These are phyloP conservation scores for Mycena alexandri DNA, from an alignment of 768 basidiomycete genomes.

Conservation along the genomic window DNA sequence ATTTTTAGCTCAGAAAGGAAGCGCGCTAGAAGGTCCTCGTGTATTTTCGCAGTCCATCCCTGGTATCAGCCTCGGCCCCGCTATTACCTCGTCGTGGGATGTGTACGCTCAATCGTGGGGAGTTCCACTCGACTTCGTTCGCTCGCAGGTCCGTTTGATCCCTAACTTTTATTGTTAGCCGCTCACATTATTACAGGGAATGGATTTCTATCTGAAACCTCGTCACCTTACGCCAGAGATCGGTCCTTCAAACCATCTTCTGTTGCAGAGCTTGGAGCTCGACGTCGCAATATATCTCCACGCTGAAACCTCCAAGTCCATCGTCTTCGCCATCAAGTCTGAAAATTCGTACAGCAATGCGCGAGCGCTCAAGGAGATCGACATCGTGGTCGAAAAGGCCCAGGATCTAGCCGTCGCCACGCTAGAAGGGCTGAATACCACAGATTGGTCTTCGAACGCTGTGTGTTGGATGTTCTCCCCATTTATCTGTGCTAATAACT, in stretches of 20 bases:
- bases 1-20: constrained; percentile 34
- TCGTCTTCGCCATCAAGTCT: constrained; percentile 9
- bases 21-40: constrained; percentile 14
- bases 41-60: constrained; percentile 39
- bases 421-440: constrained; percentile 30
- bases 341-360: constrained; percentile 34
- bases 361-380: constrained; percentile 36
- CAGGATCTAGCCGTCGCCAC: constrained; percentile 27
- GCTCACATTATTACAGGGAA: constrained; percentile 54
- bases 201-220: constrained; percentile 62
- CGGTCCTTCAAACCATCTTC: constrained; percentile 46
- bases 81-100: constrained; percentile 29
- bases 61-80: constrained; percentile 10
- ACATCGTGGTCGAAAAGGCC: constrained; percentile 37
- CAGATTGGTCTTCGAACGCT: constrained; percentile 19
- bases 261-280: constrained; percentile 59
- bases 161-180: constrained; percentile 35
- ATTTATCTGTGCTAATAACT: background rate
- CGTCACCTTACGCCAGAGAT: constrained; percentile 42
- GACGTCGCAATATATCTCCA: constrained; percentile 56
- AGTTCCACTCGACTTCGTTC: constrained; percentile 53
- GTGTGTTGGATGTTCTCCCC: constrained; percentile 42
- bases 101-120: constrained; percentile 43
- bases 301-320: constrained; percentile 39
- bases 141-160: constrained; percentile 57